Conservation (phyloP, 129 eudicot species). For the Deinandra increscens region DNA sequence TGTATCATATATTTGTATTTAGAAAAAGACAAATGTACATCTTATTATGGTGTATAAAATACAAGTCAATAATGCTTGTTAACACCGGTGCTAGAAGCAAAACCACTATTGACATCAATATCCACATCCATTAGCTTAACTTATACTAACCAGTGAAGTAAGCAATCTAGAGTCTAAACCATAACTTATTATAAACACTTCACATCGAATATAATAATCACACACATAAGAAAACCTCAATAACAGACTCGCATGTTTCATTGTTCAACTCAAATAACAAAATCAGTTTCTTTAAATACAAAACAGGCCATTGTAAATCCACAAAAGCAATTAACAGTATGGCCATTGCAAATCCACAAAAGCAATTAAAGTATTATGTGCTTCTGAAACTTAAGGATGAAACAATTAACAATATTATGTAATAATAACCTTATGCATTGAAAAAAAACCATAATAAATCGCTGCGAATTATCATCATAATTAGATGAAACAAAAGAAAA, state of each 20-base stretch:
- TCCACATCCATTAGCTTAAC: not conserved
- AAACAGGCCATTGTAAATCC: not conserved
- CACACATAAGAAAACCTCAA: slow-evolving; percentile 8
- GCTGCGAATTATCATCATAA: not conserved
- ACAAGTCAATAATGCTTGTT: no score
- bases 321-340: not conserved
- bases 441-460: not conserved
- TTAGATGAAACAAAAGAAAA: not conserved
- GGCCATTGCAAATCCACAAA: no score
- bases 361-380: not conserved
- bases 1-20: no score
- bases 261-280: not conserved
- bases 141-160: not conserved
- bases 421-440: not conserved
- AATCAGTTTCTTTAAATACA: not conserved
- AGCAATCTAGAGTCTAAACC: not conserved
- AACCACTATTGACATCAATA: not conserved
- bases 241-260: not conserved
- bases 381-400: not conserved
- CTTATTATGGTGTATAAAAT: no score
- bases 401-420: not conserved
- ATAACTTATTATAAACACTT: not conserved
- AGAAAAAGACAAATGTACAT: no score
- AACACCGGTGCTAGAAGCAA: no score
- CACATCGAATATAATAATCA: slow-evolving; percentile 13